A percentile compares a stretch with the other conserved stretches of the same genome.
phyloP scores from a whole-genome alignment of 371 early-diverging fungal species.

The Syncephalastrum racemosum region DNA sequence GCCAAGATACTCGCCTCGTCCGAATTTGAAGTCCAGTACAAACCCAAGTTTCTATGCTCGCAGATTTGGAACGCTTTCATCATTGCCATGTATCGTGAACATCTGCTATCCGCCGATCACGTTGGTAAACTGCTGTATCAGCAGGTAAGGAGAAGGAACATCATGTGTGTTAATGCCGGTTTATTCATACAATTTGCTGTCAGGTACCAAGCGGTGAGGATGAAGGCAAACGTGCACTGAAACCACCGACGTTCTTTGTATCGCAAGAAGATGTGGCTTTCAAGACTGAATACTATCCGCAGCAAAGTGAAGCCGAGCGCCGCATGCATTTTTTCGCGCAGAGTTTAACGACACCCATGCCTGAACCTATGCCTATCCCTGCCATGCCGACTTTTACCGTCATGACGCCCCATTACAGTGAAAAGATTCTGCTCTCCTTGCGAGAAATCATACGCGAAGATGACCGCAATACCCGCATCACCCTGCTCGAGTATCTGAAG shows the following conservation, averaged over 20 bases:
- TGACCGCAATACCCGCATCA: constrained; percentile 77
- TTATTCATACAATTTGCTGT: background rate
- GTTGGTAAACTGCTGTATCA: constrained; percentile 76
- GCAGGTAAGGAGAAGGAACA: constrained; percentile 53
- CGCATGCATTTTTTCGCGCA: constrained; percentile 90
- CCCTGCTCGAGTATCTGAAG: constrained; percentile 83
- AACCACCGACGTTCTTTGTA: constrained; percentile 80
- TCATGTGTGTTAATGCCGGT: background rate
- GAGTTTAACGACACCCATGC: constrained; percentile 81
- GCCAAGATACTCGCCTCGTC: constrained; percentile 72
- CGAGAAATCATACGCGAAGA: constrained; percentile 84
- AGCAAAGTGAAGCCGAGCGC: constrained; percentile 79
- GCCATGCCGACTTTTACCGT: constrained; percentile 89
- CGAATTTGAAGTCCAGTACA: constrained; percentile 65
- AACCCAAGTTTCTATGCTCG: constrained; percentile 76
- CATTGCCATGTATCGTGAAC: constrained; percentile 85
- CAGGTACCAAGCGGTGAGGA: constrained; percentile 40
- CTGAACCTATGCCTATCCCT: constrained; percentile 79
- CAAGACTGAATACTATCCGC: constrained; percentile 74
- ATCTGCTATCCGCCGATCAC: constrained; percentile 74
- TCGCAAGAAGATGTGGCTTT: constrained; percentile 79
- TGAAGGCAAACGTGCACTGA: constrained; percentile 63
- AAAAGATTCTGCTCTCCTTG: constrained; percentile 82
- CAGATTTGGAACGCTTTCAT: constrained; percentile 89
- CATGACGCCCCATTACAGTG: constrained; percentile 84